Evolutionary conservation across 2,329 filamentous ascomycete species (phyloP), one percentile per base, ranked within the genome.

Genomic region (Verticillium isaacii): DNA sequence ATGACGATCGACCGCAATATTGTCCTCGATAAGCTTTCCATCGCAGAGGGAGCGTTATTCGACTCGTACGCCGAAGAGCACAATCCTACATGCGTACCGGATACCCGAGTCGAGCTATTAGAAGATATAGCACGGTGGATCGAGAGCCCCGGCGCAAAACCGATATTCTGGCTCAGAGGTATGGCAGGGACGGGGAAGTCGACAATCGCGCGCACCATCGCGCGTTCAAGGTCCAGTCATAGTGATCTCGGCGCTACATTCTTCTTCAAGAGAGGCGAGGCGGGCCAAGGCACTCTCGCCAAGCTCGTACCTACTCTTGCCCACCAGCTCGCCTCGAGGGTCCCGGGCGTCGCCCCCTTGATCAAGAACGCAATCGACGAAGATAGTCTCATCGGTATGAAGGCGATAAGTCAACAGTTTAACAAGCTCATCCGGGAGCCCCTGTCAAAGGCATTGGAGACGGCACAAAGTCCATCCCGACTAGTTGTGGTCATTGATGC

Each of bases 241-340:
- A 32, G 57, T 25, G 29, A 36, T 1, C 69, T 77, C 52, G 71
- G 69, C 23, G 73, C 73, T 2, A 77, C 72, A 62, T 81, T 82
- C 64, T 80, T 80, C 68, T 82, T 82, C 67, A 78, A 78, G 59
- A 74, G 70, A 62, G 77, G 74, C 1, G 76, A 78, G 57, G 68
- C 66, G 3, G 75, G 80, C 63, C 71, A 75, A 32, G 72, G 73
- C 1, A 71, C 70, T 54, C 70, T 72, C 2, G 65, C 65, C 5
- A 71, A 68, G 57, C 70, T 82, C 41, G 72, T 82, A 17, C 68
- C 76, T 0, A 81, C 78, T 0, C 67, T 82, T 36, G 72, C 74
- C 6, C 14, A 36, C 34, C 34, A 36, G 34, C 14, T 36, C 9
- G 34, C 34, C 14, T 60, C 62, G 9, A 69, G 79, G 45, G 65